A percentile compares a stretch with the other conserved stretches of the same genome.
Evolutionary conservation across 495 filamentous ascomycete genomes (phyloP).

Genomic region (Penicillium steckii): DNA sequence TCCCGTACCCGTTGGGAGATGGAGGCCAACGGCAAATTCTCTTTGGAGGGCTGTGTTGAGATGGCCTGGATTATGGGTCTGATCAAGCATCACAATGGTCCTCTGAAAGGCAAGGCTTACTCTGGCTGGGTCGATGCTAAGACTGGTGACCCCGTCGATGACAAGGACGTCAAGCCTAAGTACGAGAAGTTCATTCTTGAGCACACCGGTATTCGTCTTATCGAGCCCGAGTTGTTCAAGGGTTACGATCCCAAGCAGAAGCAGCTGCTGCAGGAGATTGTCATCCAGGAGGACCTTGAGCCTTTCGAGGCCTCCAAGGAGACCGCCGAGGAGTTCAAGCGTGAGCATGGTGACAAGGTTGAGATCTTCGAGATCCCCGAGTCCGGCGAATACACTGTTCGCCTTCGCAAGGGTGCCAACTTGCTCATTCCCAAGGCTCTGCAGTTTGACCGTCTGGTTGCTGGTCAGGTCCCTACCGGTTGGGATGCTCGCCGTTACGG

Average conservation of each 20-base stretch:
- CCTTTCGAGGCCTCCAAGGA: slow-evolving; percentile 98
- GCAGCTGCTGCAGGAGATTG: slow-evolving; percentile 95
- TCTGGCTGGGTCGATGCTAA: slow-evolving; percentile 97
- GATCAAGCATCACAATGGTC: slow-evolving; percentile 98
- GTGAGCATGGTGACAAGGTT: slow-evolving; percentile 94
- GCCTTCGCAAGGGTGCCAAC: slow-evolving; percentile 89
- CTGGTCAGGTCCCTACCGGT: slow-evolving; percentile 93
- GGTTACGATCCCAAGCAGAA: slow-evolving; percentile 99
- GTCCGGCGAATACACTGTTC: slow-evolving; percentile 90
- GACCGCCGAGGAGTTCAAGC: slow-evolving; percentile 94
- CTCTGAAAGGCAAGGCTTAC: slow-evolving; percentile 94
- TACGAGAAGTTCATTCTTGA: slow-evolving; percentile 97
- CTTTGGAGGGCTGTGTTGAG: slow-evolving; percentile 95
- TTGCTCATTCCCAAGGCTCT: slow-evolving; percentile 96
- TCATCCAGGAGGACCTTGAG: slow-evolving; percentile 93
- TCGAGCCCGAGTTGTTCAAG: slow-evolving; percentile 95
- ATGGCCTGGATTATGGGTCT: slow-evolving; percentile 99
- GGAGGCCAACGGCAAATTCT: slow-evolving; percentile 96
- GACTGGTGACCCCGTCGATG: slow-evolving; percentile 90
- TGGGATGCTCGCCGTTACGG: slow-evolving; percentile 96
- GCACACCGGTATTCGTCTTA: slow-evolving; percentile 94
- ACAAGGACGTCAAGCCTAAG: slow-evolving; percentile 95
- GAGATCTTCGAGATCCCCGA: slow-evolving; percentile 96
- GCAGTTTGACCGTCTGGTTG: slow-evolving; percentile 93
- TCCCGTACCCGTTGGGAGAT: slow-evolving; percentile 98